phyloP scores from a whole-genome alignment of 768 basidiomycete genomes.

The Trametes elegans region DNA sequence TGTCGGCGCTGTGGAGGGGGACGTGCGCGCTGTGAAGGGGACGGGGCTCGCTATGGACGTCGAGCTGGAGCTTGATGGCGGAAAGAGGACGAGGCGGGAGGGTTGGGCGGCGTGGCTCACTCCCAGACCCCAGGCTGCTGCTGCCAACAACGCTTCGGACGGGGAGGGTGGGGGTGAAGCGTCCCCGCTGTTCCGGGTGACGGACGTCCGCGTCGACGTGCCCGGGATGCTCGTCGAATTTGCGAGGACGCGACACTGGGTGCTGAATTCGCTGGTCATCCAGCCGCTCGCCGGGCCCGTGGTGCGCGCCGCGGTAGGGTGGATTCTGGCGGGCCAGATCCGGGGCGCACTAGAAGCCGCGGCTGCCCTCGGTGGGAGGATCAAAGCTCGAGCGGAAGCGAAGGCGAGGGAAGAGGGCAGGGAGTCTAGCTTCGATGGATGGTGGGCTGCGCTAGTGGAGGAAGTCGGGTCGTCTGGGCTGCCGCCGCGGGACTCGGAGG shows the following conservation, averaged over 20 bases:
- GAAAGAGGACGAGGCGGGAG: neutral
- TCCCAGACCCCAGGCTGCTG: neutral
- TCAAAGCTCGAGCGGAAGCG: conserved; percentile 3
- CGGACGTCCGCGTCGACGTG: conserved; percentile 22
- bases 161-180: neutral
- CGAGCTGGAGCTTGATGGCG: conserved; percentile 12
- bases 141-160: too few species aligned
- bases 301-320: conserved; percentile 9
- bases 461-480: neutral
- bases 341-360: conserved; percentile 13
- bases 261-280: conserved; percentile 28
- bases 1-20: conserved; percentile 11
- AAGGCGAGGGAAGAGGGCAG: neutral
- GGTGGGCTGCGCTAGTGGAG: neutral
- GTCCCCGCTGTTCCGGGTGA: conserved; percentile 23
- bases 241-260: conserved; percentile 27
- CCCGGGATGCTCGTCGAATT: conserved; percentile 23
- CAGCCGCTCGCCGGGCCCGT: conserved; percentile 26
- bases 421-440: conserved; percentile 3
- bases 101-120: neutral
- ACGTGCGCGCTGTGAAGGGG: neutral
- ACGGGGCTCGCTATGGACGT: conserved; percentile 20
- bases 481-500: neutral
- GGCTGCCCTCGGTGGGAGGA: conserved; percentile 1
- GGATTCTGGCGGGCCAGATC: conserved; percentile 22